Conservation (phyloP, 2,329 filamentous ascomycete species). For the Apiospora rasikravindrae region DNA sequence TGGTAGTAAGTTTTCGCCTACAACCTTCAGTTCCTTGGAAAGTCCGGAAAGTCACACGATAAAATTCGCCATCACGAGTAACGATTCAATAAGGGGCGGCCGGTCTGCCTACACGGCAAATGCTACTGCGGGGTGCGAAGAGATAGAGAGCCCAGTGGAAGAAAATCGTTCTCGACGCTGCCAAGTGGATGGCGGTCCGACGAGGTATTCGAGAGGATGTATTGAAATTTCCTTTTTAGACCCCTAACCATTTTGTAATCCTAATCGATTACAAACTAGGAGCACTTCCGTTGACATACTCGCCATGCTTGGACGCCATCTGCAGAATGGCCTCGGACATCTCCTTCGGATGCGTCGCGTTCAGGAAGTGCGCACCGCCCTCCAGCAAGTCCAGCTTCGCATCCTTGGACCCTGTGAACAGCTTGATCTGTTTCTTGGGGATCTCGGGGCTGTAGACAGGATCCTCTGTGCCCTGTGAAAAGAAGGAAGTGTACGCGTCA, state of each 20-base stretch:
- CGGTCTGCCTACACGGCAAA: too few relatives aligned
- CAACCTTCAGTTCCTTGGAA: background rate
- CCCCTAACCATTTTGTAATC: background rate
- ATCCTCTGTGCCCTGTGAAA: slow-evolving; percentile 50
- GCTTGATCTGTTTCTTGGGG: slow-evolving; percentile 54
- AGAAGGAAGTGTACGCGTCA: slow-evolving; percentile 14
- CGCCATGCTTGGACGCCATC: slow-evolving; percentile 5
- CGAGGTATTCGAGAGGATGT: background rate
- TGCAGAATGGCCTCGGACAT: slow-evolving; percentile 46
- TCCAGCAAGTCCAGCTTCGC: slow-evolving; percentile 50
- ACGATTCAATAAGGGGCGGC: background rate
- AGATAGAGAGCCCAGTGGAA: too few relatives aligned
- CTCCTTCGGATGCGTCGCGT: slow-evolving; percentile 53
- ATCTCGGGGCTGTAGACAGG: slow-evolving; percentile 47
- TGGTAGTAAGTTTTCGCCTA: background rate
- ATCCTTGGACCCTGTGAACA: slow-evolving; percentile 53
- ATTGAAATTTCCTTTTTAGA: background rate
- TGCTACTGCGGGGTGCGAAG: too few relatives aligned
- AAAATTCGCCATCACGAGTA: background rate
- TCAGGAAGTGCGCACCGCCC: slow-evolving; percentile 55
- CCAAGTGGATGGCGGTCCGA: background rate
- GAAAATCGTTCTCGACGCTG: background rate
- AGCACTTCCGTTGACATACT: background rate
- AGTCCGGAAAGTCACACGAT: background rate
- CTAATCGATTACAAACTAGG: too few relatives aligned